Evolutionary conservation across 169 alveolate species (phyloP), one percentile per base, ranked within the genome.

Genomic region (Plasmodium coatneyi): DNA sequence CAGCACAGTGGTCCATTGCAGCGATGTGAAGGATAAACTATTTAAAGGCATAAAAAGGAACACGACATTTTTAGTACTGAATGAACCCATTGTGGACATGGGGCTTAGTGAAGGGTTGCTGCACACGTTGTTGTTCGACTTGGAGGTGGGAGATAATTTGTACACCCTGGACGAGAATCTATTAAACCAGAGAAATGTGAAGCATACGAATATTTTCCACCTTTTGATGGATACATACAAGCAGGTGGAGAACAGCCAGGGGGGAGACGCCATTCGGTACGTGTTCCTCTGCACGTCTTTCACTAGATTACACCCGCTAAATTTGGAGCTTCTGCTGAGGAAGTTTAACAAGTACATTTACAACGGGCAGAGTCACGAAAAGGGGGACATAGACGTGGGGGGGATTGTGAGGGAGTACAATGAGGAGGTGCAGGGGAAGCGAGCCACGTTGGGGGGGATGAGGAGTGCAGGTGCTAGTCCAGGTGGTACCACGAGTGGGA

Each of bases 11-110:
- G 74, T 41, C 80, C 49, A 19, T 36, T 80, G 95, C 39, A 28
- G 22, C 5, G 30, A 66, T 25, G 36, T 91, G 19, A 91, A 91
- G 79, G 84, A 91, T 19, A 91, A 46, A 49, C n/a, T 91, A 36
- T 91, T 91, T 91, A 25, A 46, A 14, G 76, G 39, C 32, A 22
- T 91, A 30, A 80, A 39, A 43, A 91, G 32, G 19, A 56, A 54
- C 74, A 91, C 95, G 1, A 80, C 71, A 36, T 80, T 91, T 71
- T 14, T 91, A 30, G 39, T 91, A 34, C 34, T 80, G 16, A 91
- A 91, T n/a, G 95, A 91, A 22, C 95, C 95, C 9, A 81, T 91
- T 30, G 71, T 91, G 5, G 72, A 91, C 30, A 28, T 91, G 81
- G 66, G 54, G 39, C 46, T 91, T 7, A 49, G 92, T 9, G 91